Evolutionary conservation across 495 filamentous ascomycete species (phyloP).

Genomic region (Daldinia loculata): DNA sequence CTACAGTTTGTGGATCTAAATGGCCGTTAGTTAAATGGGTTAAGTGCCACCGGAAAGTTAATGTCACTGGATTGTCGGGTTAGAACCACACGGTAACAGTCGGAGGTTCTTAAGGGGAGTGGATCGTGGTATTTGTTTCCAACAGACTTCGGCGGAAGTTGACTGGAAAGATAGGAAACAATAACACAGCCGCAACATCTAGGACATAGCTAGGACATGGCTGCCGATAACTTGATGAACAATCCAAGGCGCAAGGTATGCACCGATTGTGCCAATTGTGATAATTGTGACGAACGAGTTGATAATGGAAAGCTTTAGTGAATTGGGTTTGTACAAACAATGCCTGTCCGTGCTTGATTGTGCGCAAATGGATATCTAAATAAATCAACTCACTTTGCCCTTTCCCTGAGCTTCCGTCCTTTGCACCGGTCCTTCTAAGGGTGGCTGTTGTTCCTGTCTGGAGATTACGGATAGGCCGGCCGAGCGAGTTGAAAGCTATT

Average conservation of each 20-base stretch:
- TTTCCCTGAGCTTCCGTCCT: conserved; percentile 7
- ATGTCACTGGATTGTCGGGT: neutral
- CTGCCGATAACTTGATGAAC: neutral
- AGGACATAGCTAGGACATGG: neutral
- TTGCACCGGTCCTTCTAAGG: neutral
- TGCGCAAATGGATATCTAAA: neutral
- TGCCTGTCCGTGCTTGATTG: neutral
- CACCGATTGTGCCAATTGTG: neutral
- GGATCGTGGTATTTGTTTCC: neutral
- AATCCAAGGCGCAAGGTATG: conserved; percentile 11
- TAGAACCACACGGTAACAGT: neutral
- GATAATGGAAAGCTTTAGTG: neutral
- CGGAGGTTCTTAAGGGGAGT: neutral
- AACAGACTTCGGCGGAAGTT: neutral
- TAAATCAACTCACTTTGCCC: conserved; percentile 16
- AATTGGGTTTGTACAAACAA: conserved; percentile 16
- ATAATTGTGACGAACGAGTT: neutral
- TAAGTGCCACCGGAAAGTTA: neutral
- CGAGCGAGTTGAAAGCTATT: conserved; percentile 15
- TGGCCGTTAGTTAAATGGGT: conserved; percentile 15
- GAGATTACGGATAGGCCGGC: conserved; percentile 31
- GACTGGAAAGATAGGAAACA: neutral
- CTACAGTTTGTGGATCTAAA: conserved; percentile 21
- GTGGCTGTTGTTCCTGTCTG: conserved; percentile 8
- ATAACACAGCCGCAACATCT: neutral